These are phyloP conservation scores for Xylariaceae sp. DNA, from an alignment of 2,329 filamentous ascomycete species.

Conservation along the genomic window DNA sequence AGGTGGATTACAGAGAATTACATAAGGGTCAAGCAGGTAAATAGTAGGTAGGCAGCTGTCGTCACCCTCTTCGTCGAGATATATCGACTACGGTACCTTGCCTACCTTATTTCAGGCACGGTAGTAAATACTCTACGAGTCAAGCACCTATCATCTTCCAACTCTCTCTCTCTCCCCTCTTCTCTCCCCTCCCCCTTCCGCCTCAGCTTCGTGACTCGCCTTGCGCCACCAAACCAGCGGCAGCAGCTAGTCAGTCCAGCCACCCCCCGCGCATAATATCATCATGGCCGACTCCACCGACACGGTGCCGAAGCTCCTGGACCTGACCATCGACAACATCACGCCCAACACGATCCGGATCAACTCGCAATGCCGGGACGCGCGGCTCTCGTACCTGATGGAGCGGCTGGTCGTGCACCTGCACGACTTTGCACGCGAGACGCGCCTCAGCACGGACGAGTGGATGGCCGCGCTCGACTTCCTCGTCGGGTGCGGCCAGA, in stretches of 20 bases:
- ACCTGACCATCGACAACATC: constrained; percentile 73
- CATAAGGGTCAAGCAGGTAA: constrained; percentile 17
- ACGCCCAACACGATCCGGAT: constrained; percentile 68
- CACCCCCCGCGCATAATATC: too few species aligned
- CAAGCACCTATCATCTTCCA: not conserved
- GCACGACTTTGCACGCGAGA: constrained; percentile 77
- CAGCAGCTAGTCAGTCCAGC: too few species aligned
- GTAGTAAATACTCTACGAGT: not conserved
- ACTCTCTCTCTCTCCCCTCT: not conserved
- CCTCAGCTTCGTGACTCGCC: not conserved
- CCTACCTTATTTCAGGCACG: constrained; percentile 2
- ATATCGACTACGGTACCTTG: too few species aligned
- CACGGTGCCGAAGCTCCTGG: constrained; percentile 49
- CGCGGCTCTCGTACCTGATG: constrained; percentile 63
- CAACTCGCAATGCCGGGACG: constrained; percentile 61
- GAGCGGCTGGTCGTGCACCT: constrained; percentile 67
- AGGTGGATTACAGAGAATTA: constrained; percentile 23
- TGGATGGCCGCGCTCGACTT: constrained; percentile 71
- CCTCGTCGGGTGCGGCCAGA: constrained; percentile 65
- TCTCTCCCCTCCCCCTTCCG: not conserved
- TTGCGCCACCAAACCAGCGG: not conserved
- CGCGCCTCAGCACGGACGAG: constrained; percentile 65
- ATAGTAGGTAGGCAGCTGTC: not conserved
- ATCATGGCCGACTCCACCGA: constrained; percentile 18
- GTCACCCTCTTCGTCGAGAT: constrained; percentile 1